Conservation (phyloP, 345 rosid species). For the Crucihimalaya himalaica region DNA sequence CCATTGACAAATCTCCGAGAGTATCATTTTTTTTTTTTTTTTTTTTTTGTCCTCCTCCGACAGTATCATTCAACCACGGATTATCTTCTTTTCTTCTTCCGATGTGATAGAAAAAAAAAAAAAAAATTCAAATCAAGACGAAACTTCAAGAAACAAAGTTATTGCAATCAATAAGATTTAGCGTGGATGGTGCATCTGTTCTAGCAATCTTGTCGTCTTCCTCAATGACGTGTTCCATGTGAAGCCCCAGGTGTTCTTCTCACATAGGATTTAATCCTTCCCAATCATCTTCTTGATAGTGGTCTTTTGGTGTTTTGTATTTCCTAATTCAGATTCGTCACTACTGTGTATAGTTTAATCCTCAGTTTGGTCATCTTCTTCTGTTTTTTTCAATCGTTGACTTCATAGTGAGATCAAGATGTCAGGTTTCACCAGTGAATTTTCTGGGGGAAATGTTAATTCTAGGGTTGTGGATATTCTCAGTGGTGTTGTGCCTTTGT, state of each 20-base stretch:
- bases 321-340: neutral
- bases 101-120: conserved; percentile 8
- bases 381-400: conserved; percentile 25
- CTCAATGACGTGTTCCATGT: conserved; percentile 17
- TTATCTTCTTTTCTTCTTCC: conserved; percentile 11
- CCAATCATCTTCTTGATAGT: neutral
- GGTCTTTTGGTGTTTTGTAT: neutral
- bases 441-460: conserved; percentile 16
- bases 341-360: neutral
- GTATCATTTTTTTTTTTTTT: no score
- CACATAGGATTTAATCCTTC: neutral
- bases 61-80: neutral
- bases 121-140: neutral
- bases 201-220: conserved; percentile 23
- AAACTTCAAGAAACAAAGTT: neutral
- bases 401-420: conserved; percentile 18
- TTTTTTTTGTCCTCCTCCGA: no score
- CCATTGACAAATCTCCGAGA: neutral
- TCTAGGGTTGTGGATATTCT: conserved; percentile 48
- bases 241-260: conserved; percentile 18
- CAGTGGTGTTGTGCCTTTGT: conserved; percentile 64
- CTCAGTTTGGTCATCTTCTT: conserved; percentile 14
- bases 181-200: conserved; percentile 1
- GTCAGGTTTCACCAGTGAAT: conserved; percentile 15
- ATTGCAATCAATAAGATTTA: neutral